phyloP scores from a whole-genome alignment of 2,329 filamentous ascomycete species.

The Aspergillus vadensis region DNA sequence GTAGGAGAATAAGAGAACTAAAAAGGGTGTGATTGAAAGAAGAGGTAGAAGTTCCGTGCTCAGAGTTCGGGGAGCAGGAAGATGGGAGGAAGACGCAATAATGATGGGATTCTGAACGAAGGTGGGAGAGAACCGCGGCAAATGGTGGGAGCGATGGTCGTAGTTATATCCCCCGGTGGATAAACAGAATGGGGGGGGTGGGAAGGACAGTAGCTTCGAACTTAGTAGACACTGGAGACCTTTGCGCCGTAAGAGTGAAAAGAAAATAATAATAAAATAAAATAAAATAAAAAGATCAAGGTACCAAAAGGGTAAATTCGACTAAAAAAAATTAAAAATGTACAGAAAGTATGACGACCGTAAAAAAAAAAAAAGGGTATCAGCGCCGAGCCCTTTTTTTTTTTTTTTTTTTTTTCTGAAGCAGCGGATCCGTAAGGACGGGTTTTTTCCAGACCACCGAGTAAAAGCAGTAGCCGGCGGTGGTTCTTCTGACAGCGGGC shows the following conservation, averaged over 20 bases:
- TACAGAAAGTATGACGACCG: neutral
- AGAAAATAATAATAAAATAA: slow-evolving; percentile 4
- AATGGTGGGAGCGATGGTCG: slow-evolving; percentile 13
- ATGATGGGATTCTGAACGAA: slow-evolving; percentile 5
- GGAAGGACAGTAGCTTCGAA: neutral
- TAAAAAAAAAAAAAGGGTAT: slow-evolving; percentile 5
- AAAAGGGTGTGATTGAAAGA: neutral
- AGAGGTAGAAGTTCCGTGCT: neutral
- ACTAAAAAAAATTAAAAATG: neutral
- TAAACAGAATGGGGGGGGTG: slow-evolving; percentile 1
- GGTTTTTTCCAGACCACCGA: slow-evolving; percentile 7
- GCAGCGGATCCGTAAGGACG: slow-evolving; percentile 17
- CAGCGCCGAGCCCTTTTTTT: neutral
- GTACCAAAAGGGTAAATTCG: neutral
- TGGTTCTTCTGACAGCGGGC: slow-evolving; percentile 24
- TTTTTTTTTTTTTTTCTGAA: neutral
- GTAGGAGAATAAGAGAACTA: neutral
- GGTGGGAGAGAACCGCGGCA: slow-evolving; percentile 9
- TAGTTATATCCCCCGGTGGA: slow-evolving; percentile 19
- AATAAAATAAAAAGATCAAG: slow-evolving; percentile 5
- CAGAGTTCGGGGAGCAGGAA: neutral
- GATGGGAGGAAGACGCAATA: slow-evolving; percentile 7
- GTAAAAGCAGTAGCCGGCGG: slow-evolving; percentile 4
- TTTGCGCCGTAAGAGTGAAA: neutral
- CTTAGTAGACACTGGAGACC: neutral